phyloP scores from a whole-genome alignment of 2,329 filamentous ascomycete genomes.

The Neurospora sp. region DNA sequence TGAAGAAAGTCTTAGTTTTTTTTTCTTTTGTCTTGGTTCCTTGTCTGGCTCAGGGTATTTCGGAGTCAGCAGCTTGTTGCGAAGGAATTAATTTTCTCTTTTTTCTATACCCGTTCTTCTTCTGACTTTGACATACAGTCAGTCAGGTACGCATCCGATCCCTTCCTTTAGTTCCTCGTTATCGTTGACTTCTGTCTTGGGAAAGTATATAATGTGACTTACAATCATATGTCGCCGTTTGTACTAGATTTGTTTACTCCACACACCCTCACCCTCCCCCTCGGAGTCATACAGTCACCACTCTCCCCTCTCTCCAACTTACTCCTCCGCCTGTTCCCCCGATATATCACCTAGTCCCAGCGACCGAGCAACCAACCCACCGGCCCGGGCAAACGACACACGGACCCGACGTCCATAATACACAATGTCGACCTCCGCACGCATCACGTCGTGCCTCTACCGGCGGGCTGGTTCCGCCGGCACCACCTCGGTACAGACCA shows the following conservation, averaged over 20 bases:
- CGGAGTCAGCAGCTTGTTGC: neutral
- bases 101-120: neutral
- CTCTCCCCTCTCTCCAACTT: neutral
- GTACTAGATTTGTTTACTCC: neutral
- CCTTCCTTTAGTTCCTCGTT: neutral
- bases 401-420: neutral
- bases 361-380: constrained; percentile 5
- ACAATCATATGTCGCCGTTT: neutral
- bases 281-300: neutral
- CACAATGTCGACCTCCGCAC: constrained; percentile 19
- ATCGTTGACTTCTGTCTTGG: neutral
- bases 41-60: neutral
- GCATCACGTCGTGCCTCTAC: constrained; percentile 19
- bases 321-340: neutral
- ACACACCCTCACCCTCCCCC: neutral
- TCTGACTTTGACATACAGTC: neutral
- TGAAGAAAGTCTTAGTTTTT: neutral
- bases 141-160: neutral
- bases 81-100: neutral
- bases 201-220: neutral
- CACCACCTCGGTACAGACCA: constrained; percentile 1
- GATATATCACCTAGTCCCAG: neutral
- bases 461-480: constrained; percentile 12
- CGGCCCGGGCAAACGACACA: neutral
- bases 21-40: neutral